Conservation (phyloP, 345 rosid genomes). For the Populus pruinosa region DNA sequence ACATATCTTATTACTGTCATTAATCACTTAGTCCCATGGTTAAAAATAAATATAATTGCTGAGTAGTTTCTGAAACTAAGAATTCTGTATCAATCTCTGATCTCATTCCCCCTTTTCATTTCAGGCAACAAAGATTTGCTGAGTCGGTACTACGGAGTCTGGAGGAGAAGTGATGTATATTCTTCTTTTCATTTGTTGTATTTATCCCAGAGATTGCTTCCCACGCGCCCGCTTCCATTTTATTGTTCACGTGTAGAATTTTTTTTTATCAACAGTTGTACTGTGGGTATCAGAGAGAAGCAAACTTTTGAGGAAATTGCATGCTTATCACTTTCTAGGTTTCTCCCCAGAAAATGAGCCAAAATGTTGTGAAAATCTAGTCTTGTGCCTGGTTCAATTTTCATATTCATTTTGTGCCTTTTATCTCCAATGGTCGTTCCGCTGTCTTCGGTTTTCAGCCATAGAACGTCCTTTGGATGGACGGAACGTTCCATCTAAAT, state of each 20-base stretch:
- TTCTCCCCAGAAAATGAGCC: not conserved
- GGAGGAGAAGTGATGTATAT: constrained; percentile 58
- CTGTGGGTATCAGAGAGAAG: not conserved
- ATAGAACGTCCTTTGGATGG: too few relatives aligned
- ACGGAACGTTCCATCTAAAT: too few relatives aligned
- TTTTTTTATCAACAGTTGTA: not conserved
- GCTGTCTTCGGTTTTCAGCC: not conserved
- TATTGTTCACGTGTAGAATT: not conserved
- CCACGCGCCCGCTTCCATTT: not conserved
- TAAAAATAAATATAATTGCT: not conserved
- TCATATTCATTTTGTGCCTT: not conserved
- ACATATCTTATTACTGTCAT: not conserved
- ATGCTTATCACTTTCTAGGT: not conserved
- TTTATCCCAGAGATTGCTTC: not conserved
- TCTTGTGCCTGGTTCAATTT: not conserved
- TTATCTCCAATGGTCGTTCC: not conserved
- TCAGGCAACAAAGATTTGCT: constrained; percentile 92
- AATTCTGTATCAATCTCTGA: not conserved
- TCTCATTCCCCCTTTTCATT: constrained; percentile 12
- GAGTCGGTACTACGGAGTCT: constrained; percentile 71
- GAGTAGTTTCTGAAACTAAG: constrained; percentile 4
- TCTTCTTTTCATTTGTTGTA: constrained; percentile 6
- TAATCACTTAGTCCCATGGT: too few relatives aligned
- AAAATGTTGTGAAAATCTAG: not conserved
- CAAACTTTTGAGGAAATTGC: not conserved